Evolutionary conservation across 1,284 basidiomycete species (phyloP).

Genomic region (Trichosporon faecale): DNA sequence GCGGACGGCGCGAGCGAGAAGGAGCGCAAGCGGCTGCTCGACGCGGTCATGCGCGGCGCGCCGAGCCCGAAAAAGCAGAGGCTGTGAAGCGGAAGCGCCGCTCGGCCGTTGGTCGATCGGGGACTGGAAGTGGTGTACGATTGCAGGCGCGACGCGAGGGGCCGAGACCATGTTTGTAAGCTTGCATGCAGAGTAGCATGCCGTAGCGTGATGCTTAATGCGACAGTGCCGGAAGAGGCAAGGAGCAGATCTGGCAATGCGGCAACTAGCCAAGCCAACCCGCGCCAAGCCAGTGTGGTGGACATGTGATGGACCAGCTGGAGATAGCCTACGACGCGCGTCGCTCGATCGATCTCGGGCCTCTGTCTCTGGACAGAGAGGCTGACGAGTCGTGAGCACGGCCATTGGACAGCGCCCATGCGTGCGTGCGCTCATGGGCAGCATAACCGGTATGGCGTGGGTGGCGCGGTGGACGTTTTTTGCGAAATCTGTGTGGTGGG

Average conservation of each 20-base stretch:
- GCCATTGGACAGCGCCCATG: background rate
- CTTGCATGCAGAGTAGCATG: background rate
- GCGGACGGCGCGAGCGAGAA: slow-evolving; percentile 36
- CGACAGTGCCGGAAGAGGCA: background rate
- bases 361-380: too few relatives aligned
- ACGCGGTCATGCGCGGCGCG: slow-evolving; percentile 27
- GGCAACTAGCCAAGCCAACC: too few relatives aligned
- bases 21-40: slow-evolving; percentile 37
- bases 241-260: background rate
- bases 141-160: background rate
- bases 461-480: background rate
- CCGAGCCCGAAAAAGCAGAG: slow-evolving; percentile 17
- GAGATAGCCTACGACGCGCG: background rate
- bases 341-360: too few relatives aligned
- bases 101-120: too few relatives aligned
- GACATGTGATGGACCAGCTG: background rate
- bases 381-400: background rate
- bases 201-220: background rate
- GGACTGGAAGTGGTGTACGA: background rate
- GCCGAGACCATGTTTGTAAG: slow-evolving; percentile 1
- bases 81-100: background rate
- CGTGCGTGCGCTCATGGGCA: background rate
- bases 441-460: background rate
- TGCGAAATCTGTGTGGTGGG: background rate
- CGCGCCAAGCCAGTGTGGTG: too few relatives aligned